phyloP scores from a whole-genome alignment of 2,329 filamentous ascomycete genomes.

The Sporothrix pseudoabietina region DNA sequence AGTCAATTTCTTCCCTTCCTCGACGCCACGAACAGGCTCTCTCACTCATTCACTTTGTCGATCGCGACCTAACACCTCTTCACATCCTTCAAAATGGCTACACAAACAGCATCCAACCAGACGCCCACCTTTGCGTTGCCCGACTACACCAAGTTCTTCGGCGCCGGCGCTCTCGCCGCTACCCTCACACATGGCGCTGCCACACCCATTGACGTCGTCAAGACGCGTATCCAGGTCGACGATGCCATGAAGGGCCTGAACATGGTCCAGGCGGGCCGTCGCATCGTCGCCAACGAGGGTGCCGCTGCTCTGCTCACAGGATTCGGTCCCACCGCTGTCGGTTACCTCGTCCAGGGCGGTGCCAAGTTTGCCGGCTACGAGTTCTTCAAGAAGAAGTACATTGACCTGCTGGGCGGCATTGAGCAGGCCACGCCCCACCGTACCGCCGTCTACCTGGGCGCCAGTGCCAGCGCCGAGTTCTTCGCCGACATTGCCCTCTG shows the following conservation, averaged over 20 bases:
- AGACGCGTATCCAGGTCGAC: conserved; percentile 90
- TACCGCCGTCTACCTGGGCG: conserved; percentile 69
- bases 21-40: conserved; percentile 6
- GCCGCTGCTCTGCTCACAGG: conserved; percentile 78
- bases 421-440: conserved; percentile 49
- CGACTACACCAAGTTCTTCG: conserved; percentile 58
- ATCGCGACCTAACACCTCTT: not conserved
- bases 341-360: conserved; percentile 87
- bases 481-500: conserved; percentile 81
- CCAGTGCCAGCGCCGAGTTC: conserved; percentile 69
- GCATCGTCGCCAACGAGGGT: conserved; percentile 78
- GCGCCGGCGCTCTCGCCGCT: conserved; percentile 55
- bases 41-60: not conserved
- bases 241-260: conserved; percentile 81
- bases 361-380: conserved; percentile 93
- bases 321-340: conserved; percentile 80
- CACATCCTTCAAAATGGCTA: conserved; percentile 9
- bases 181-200: conserved; percentile 56
- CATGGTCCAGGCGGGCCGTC: conserved; percentile 75
- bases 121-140: conserved; percentile 46
- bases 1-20: not conserved
- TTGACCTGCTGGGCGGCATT: conserved; percentile 64
- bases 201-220: conserved; percentile 69
- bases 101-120: conserved; percentile 25
- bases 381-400: conserved; percentile 89